Evolutionary conservation across 805 yeast genomes (phyloP).

Genomic region (Zygosaccharomyces bisporus): DNA sequence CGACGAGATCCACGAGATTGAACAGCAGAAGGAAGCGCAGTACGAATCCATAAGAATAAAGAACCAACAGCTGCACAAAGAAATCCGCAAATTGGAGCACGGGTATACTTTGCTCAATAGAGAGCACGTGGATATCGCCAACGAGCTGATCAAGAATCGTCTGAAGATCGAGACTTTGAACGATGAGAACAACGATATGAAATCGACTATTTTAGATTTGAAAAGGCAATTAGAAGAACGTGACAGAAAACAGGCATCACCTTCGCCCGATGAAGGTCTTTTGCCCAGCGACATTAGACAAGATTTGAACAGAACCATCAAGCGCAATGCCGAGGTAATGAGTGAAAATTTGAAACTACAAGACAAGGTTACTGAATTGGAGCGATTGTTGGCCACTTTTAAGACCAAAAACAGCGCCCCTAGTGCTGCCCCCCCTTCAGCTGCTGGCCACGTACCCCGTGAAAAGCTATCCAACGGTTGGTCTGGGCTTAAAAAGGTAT

Average conservation of each 20-base stretch:
- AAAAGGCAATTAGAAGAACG: conserved; percentile 39
- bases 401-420: conserved; percentile 28
- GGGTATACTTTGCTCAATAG: conserved; percentile 64
- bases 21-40: conserved; percentile 56
- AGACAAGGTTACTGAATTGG: conserved; percentile 45
- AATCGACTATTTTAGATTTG: conserved; percentile 46
- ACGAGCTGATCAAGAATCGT: conserved; percentile 78
- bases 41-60: conserved; percentile 61
- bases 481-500: conserved; percentile 29
- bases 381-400: conserved; percentile 40
- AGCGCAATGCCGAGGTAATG: conserved; percentile 62
- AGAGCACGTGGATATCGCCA: conserved; percentile 84
- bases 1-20: conserved; percentile 64
- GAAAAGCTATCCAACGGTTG: conserved; percentile 21
- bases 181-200: conserved; percentile 68
- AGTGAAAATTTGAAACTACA: conserved; percentile 55
- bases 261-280: conserved; percentile 34
- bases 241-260: conserved; percentile 28
- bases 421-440: not conserved
- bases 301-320: conserved; percentile 58
- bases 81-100: conserved; percentile 68
- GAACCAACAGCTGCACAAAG: conserved; percentile 70
- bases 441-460: conserved; percentile 11
- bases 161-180: conserved; percentile 67
- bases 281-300: conserved; percentile 42